A percentile compares a stretch with the other conserved stretches of the same genome.
Conservation (phyloP, 2,329 filamentous ascomycete genomes). For the Colletotrichum sp. region DNA sequence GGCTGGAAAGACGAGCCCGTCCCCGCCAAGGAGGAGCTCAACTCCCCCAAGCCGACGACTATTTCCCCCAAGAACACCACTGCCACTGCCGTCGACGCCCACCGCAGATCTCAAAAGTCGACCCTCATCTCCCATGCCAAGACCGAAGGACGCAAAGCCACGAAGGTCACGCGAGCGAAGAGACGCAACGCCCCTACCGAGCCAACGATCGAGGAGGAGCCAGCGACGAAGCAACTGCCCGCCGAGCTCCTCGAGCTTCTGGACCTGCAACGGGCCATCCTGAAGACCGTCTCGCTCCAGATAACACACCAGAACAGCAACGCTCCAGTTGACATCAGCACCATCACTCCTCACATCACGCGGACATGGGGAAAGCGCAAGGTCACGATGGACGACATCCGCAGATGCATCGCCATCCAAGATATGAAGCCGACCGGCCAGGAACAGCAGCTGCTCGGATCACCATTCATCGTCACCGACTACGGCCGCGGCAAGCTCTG, state of each 20-base stretch:
- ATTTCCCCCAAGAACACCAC: background rate
- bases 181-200: constrained; percentile 13
- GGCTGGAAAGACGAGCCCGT: constrained; percentile 15
- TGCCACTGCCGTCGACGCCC: background rate
- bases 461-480: constrained; percentile 52
- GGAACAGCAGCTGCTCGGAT: constrained; percentile 21
- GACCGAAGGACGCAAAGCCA: constrained; percentile 29
- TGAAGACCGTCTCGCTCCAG: constrained; percentile 72
- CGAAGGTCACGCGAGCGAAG: constrained; percentile 20
- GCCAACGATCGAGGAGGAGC: constrained; percentile 30
- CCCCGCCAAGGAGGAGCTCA: constrained; percentile 17
- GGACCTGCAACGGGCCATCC: constrained; percentile 68
- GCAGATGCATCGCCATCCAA: constrained; percentile 70
- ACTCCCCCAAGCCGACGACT: background rate
- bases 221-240: constrained; percentile 43
- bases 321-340: constrained; percentile 67
- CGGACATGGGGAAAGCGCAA: constrained; percentile 75
- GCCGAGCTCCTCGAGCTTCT: constrained; percentile 64
- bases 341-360: constrained; percentile 66
- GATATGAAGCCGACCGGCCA: constrained; percentile 41
- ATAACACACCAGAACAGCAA: constrained; percentile 70
- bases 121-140: constrained; percentile 31
- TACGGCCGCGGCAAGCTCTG: constrained; percentile 63
- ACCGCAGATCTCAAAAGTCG: constrained; percentile 31
- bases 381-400: constrained; percentile 70